Base-by-base conservation (phyloP, 2,329 filamentous ascomycete genomes). In the Fusarium sarcochroum region DNA sequence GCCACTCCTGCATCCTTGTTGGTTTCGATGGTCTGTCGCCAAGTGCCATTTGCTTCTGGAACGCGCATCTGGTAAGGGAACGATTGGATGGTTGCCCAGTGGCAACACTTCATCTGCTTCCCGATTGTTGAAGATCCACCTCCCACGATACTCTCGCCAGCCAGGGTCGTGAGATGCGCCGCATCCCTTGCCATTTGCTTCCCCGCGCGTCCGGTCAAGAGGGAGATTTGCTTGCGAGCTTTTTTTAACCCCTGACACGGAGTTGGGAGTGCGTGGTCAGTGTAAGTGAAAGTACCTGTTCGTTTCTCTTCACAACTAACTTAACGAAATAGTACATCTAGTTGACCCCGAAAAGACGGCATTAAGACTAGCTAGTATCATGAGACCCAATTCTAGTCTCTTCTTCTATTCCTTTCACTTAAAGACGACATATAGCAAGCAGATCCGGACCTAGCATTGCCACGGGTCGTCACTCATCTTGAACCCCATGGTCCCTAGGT, bases 121-220 rank as follows among this genome's bases (percentile, higher is more conserved):
- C 57, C 41, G 49, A 63, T 59, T 69, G 64, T 59, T 71, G 60
- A 69, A 67, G 55, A 60, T 70, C 70, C 68, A 73, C 69, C 44
- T 54, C 47, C 42, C 47, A 53, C 50, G 47, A 61, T 58, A 58
- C 34, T 48, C 55, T 66, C 65, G 50, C 64, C 27, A 30, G 32
- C 47, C 61, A 34, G 51, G 45, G 47, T 41, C 56, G 46, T 58
- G 47, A 58, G 41, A 50, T 60, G 51, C 58, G 60, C 53, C 56
- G 58, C 30, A 30, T 53, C 58, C 70, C 58, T 63, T 64, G 50
- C 50, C 38, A 14, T 30, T 41, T 42, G 27, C 30, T 50, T 49
- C 38, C 48, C 53, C 30, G 50, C 44, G 41, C 60, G 58, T 45
- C 63, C 66, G 63, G 68, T 46, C 63, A 57, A 48, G 54, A 58